phyloP scores from a whole-genome alignment of 2,329 filamentous ascomycete genomes.

The Onygenales sp. region DNA sequence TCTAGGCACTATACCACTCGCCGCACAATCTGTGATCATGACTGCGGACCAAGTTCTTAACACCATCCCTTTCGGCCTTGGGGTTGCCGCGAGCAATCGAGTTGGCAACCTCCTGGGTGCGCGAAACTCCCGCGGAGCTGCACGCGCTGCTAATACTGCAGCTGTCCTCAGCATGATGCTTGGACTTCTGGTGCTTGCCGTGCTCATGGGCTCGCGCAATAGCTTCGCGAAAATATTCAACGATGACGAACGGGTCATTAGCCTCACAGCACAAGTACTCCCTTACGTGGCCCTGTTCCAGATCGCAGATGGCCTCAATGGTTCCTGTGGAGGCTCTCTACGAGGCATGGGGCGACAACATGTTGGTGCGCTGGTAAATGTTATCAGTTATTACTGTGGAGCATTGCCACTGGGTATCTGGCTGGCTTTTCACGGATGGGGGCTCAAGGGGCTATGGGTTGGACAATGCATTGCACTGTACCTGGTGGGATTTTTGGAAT shows the following conservation, averaged over 20 bases:
- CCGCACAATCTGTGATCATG: constrained; percentile 83
- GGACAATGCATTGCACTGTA: constrained; percentile 76
- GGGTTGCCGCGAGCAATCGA: constrained; percentile 67
- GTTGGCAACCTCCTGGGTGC: constrained; percentile 74
- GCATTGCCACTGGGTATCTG: constrained; percentile 74
- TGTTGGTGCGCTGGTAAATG: constrained; percentile 71
- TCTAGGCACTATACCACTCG: constrained; percentile 68
- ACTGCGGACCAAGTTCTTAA: constrained; percentile 77
- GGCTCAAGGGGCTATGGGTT: constrained; percentile 69
- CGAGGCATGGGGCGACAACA: constrained; percentile 81
- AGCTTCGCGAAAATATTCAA: constrained; percentile 75
- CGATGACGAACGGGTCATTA: constrained; percentile 61
- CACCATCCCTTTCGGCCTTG: constrained; percentile 78
- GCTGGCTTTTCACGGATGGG: constrained; percentile 80
- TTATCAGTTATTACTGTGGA: constrained; percentile 74
- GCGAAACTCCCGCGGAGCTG: constrained; percentile 54
- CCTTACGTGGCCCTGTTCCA: constrained; percentile 84
- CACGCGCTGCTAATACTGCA: constrained; percentile 63
- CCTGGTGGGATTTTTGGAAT: constrained; percentile 67
- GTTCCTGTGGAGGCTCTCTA: constrained; percentile 70
- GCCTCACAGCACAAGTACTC: constrained; percentile 67
- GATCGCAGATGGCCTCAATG: constrained; percentile 80
- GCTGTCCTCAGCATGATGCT: constrained; percentile 63
- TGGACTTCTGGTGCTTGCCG: constrained; percentile 55
- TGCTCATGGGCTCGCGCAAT: constrained; percentile 61